A percentile compares a stretch with the other conserved stretches of the same genome.
Evolutionary conservation across 2,329 filamentous ascomycete species (phyloP).

Genomic region (Pseudocercospora eumusae): DNA sequence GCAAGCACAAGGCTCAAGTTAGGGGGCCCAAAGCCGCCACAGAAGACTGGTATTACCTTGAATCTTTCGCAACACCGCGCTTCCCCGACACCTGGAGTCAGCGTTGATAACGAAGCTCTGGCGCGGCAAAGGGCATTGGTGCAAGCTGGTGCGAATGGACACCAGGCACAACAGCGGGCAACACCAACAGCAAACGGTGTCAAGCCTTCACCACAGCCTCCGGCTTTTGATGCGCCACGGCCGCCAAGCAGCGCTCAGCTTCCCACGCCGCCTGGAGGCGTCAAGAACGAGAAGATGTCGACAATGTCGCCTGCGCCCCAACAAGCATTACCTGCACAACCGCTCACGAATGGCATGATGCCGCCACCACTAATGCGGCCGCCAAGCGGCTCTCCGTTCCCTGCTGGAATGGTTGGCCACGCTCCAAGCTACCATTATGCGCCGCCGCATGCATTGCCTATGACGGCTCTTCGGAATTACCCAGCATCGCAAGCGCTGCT

Average conservation of each 20-base stretch:
- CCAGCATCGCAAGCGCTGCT: constrained; percentile 63
- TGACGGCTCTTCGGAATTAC: constrained; percentile 33
- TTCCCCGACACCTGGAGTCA: constrained; percentile 51
- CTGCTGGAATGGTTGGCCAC: constrained; percentile 14
- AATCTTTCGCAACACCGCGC: constrained; percentile 40
- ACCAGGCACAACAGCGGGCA: constrained; percentile 33
- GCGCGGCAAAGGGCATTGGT: constrained; percentile 56
- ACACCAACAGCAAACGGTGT: constrained; percentile 34
- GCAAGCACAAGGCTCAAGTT: constrained; percentile 77
- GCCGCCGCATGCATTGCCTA: constrained; percentile 43
- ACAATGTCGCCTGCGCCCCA: constrained; percentile 48
- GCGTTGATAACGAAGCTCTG: constrained; percentile 58
- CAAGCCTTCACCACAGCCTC: constrained; percentile 36
- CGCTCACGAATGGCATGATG: constrained; percentile 37
- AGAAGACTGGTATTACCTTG: constrained; percentile 41
- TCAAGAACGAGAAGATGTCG: constrained; percentile 45
- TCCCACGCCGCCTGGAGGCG: constrained; percentile 33
- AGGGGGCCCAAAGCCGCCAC: constrained; percentile 46
- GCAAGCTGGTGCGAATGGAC: constrained; percentile 51
- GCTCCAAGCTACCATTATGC: constrained; percentile 37
- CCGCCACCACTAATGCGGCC: constrained; percentile 35
- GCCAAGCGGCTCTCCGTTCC: constrained; percentile 35
- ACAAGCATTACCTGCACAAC: constrained; percentile 29
- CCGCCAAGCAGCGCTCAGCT: constrained; percentile 44
- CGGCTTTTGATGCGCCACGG: constrained; percentile 38